Percentiles rank a stretch among this genome's conserved stretches.
phyloP scores from a whole-genome alignment of 371 early-diverging fungal species.

The Parasitella parasitica region DNA sequence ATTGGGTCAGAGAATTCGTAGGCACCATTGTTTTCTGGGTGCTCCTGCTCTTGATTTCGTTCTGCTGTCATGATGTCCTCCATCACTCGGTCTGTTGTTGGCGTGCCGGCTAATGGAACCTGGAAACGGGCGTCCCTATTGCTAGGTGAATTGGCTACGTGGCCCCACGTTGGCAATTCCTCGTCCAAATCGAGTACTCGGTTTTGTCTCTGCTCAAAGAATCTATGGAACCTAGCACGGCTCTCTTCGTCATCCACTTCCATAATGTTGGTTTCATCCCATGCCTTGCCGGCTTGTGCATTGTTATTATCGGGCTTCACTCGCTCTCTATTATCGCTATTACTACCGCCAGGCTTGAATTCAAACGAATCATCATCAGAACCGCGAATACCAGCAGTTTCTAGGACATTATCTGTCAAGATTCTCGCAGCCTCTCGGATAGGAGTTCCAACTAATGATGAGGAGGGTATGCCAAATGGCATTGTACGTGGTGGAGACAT shows the following conservation, averaged over 20 bases:
- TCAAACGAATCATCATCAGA: constrained; percentile 9
- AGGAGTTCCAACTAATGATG: constrained; percentile 30
- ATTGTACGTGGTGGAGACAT: constrained; percentile 36
- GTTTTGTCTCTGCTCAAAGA: constrained; percentile 1
- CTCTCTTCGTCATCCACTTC: constrained; percentile 6
- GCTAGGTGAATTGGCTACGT: neutral
- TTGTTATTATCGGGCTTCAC: neutral
- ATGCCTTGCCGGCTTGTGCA: neutral
- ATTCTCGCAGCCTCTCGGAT: constrained; percentile 35
- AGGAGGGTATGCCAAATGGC: constrained; percentile 31
- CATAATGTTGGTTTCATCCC: constrained; percentile 4
- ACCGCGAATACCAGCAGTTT: constrained; percentile 10
- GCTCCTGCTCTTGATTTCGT: neutral
- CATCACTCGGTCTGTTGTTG: neutral
- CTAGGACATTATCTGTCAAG: constrained; percentile 30
- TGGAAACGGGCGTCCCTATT: neutral
- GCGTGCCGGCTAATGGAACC: neutral
- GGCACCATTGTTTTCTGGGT: neutral
- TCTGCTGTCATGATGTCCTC: neutral
- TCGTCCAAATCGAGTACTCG: neutral
- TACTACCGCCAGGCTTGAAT: neutral
- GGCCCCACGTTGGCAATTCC: neutral
- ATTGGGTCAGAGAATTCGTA: constrained; percentile 7
- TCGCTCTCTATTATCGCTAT: neutral
- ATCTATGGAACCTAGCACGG: neutral